Base-by-base conservation (phyloP, 163 green algal species). In the Volvox carteri region DNA sequence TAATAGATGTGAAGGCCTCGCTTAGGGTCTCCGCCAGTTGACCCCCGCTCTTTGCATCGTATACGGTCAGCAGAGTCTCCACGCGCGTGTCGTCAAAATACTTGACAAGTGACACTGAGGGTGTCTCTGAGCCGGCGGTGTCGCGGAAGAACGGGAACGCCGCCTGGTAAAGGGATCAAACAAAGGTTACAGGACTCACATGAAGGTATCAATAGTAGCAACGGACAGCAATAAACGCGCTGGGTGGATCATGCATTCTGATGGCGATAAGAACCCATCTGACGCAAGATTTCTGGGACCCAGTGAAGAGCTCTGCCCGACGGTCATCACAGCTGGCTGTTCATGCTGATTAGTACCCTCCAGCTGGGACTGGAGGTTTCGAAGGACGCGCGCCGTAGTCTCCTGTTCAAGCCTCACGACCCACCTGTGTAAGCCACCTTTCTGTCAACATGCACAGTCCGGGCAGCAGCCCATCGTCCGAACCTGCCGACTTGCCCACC, bases 61-160 rank as follows among this genome's bases (percentile, higher is more conserved):
- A 92, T n/a, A 91, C 87, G 4, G 84, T 89, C 35, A 93, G 86
- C 23, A 93, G 44, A 12, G 88, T 86, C 86, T 94, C 91, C 23
- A 94, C 91, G 8, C 91, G 85, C 25, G 91, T 84, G 65, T 94
- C 87, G 39, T 91, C 91, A 58, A 94, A 94, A 80, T 94, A 94
- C 16, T 58, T 46, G 2, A 85, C 68, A 30, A 93, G 85, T 7
- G 67, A 77, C 1, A 58, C 37, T 25, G 80, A 28, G 48, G 77
- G 44, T 14, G 62, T 52, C 3, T 46, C 30, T 4, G 44, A n/a
- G 37, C 23, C 46, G 6, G 65, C 25, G 0, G 78, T 87, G 68
- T 91, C 77, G 3, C 77, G 77, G 86, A 91, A 91, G 58, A 87
- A 83, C 9, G 68, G 85, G 16, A 85, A 83, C 2, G 70, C 67